These are phyloP conservation scores for Pythium aquatile DNA, from an alignment of 352 stramenopile genomes.

Conservation along the genomic window DNA sequence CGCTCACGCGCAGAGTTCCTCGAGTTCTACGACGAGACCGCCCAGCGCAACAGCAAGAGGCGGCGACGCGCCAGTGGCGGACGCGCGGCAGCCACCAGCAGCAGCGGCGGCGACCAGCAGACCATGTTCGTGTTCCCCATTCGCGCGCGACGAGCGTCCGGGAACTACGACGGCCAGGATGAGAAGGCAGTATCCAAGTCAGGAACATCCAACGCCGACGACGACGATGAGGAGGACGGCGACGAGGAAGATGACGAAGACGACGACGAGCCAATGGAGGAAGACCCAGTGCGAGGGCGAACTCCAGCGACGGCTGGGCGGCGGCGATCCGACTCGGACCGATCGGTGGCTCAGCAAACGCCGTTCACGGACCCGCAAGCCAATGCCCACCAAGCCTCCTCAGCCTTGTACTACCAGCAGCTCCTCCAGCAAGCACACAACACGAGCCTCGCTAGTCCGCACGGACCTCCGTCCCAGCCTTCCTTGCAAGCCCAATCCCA, in stretches of 20 bases:
- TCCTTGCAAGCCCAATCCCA: not conserved
- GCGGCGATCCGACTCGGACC: constrained; percentile 11
- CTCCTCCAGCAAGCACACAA: constrained; percentile 23
- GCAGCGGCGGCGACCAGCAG: constrained; percentile 38
- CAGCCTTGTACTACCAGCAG: constrained; percentile 24
- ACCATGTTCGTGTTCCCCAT: constrained; percentile 85
- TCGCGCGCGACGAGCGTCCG: constrained; percentile 16
- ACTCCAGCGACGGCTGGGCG: not conserved
- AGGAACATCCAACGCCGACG: not conserved
- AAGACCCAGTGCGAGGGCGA: not conserved
- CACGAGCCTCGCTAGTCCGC: constrained; percentile 10
- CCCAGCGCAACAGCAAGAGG: constrained; percentile 64
- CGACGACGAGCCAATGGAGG: constrained; percentile 1
- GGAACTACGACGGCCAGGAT: constrained; percentile 23
- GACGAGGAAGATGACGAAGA: constrained; percentile 20
- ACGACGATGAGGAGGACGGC: constrained; percentile 18
- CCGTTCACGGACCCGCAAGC: not conserved
- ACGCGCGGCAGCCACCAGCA: constrained; percentile 3
- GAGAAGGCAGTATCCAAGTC: constrained; percentile 11
- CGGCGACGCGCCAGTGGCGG: constrained; percentile 36
- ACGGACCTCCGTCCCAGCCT: not conserved
- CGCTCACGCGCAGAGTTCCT: constrained; percentile 80
- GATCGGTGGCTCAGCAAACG: not conserved
- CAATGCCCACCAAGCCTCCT: not conserved
- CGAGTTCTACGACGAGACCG: constrained; percentile 77